Base-by-base conservation (phyloP, 352 stramenopile species). In the Blastocystis sp. region DNA sequence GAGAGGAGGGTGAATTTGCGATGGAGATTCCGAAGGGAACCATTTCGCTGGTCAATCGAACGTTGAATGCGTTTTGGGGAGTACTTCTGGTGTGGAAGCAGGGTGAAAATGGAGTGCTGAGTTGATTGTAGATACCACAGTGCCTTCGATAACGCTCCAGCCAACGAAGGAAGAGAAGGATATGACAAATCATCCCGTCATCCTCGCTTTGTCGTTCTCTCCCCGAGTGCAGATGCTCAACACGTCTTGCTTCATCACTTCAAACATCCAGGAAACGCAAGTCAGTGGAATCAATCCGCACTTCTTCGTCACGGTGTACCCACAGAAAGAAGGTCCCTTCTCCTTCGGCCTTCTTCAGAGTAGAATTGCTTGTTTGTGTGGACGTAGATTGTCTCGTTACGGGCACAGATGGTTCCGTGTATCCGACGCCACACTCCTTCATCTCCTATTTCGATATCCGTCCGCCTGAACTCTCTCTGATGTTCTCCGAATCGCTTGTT, bases 351-450 rank as follows among this genome's bases (percentile, higher is more conserved):
- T 81, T 36, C 61, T 63, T 9, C 1, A 42, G 11, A 0, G 69
- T 81, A 0, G 21, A n/a, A 44, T 44, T 24, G 7, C 9, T 4
- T 1, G 27, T 1, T 11, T 4, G 24, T 32, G 61, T 16, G 40
- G 4, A 27, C 16, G 29, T 81, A 81, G 69, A 64, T n/a, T 81
- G 69, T 65, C 40, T 81, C 3, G 9, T 44, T 1, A 64, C 69
- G 8, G 14, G 24, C 32, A 64, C 34, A 29, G 36, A 64, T 42
- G n/a, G n/a, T 0, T 48, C 36, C 1, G 21, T 27, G 4, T 81
- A 63, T 32, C 69, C 69, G 4, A 9, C 4, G 7, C 21, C 53
- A 4, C 21, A 81, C 16, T 7, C 29, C 18, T 16, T 81, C 21
- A 14, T 29, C 18, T 4, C 24, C 3, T 4, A 63, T 6, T 81